These are phyloP conservation scores for Tolypocladium cylindrosporum DNA, from an alignment of 2,329 filamentous ascomycete genomes.

Conservation along the genomic window DNA sequence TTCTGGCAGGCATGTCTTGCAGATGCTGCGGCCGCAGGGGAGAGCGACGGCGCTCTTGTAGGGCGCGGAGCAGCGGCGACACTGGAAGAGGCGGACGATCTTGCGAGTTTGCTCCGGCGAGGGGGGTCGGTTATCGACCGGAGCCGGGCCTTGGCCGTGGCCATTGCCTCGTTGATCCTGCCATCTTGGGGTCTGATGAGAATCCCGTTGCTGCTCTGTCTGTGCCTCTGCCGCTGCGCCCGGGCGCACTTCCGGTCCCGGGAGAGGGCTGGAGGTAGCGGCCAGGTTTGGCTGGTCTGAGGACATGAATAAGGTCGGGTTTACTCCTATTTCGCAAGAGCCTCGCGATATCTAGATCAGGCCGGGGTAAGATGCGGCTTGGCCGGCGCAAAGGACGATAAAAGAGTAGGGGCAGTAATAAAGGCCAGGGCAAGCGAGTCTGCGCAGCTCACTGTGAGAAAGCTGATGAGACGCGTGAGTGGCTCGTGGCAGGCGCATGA, in stretches of 20 bases:
- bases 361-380: not conserved
- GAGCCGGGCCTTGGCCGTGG: not conserved
- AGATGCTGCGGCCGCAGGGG: constrained; percentile 73
- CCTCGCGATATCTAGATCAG: not conserved
- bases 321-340: not conserved
- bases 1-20: constrained; percentile 62
- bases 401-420: not conserved
- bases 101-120: constrained; percentile 12
- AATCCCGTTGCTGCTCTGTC: not conserved
- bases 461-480: not conserved
- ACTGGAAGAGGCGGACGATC: constrained; percentile 65
- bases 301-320: not conserved
- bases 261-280: not conserved
- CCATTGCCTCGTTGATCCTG: not conserved
- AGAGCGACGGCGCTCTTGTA: constrained; percentile 62
- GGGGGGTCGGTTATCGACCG: constrained; percentile 1
- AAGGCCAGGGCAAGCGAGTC: not conserved
- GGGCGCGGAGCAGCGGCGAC: constrained; percentile 60
- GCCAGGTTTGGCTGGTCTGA: not conserved
- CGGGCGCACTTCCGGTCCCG: not conserved
- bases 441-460: not conserved
- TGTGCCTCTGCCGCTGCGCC: not conserved
- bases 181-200: not conserved
- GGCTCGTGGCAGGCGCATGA: not conserved
- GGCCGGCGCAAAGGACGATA: not conserved